phyloP scores from a whole-genome alignment of 1,139 yeast genomes.

The Blastobotrys illinoisensis region DNA sequence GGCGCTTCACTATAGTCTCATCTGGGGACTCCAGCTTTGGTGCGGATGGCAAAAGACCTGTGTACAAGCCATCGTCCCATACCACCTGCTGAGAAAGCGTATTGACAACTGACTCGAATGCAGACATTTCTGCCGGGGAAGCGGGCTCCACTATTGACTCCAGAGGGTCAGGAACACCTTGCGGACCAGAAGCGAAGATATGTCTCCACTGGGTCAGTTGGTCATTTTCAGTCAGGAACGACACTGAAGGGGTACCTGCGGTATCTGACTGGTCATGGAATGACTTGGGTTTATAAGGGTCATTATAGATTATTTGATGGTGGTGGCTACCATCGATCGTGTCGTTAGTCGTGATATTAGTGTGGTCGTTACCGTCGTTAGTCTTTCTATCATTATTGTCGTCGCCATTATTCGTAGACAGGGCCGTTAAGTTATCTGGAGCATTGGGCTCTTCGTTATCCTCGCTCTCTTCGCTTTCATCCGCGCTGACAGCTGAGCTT shows the following conservation, averaged over 20 bases:
- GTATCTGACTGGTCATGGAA: background rate
- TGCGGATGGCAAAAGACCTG: conserved; percentile 11
- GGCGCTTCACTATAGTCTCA: conserved; percentile 13
- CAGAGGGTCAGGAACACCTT: conserved; percentile 6
- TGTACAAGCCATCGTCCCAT: conserved; percentile 36
- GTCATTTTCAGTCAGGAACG: conserved; percentile 2
- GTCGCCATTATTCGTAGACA: background rate
- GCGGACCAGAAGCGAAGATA: conserved; percentile 10
- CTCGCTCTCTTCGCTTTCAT: conserved; percentile 14
- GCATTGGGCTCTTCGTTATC: conserved; percentile 2
- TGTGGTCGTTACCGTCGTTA: background rate
- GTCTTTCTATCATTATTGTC: background rate
- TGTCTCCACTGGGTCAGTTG: conserved; percentile 16
- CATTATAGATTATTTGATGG: background rate
- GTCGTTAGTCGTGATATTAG: conserved; percentile 1
- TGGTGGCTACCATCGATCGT: background rate
- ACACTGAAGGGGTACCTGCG: conserved; percentile 24
- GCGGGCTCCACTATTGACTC: conserved; percentile 9
- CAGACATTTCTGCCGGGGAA: conserved; percentile 7
- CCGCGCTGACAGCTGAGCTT: conserved; percentile 25
- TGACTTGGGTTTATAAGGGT: background rate
- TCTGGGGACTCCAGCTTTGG: conserved; percentile 14
- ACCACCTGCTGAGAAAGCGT: conserved; percentile 39
- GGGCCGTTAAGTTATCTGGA: background rate
- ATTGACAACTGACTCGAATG: conserved; percentile 6